phyloP scores from a whole-genome alignment of 805 yeast species.

The Myxozyma vanderwaltii region DNA sequence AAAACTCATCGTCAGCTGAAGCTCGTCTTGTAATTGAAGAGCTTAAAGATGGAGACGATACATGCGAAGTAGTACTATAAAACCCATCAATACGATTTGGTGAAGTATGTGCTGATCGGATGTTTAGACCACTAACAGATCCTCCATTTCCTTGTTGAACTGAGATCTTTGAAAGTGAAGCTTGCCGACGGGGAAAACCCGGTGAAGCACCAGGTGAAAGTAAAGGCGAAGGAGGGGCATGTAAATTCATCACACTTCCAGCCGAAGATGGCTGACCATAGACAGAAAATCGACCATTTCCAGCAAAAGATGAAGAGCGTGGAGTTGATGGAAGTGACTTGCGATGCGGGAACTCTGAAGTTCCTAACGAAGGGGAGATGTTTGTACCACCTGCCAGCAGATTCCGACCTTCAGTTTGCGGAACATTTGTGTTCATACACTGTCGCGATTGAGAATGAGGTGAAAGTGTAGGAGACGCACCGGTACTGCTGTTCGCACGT shows the following conservation, averaged over 20 bases:
- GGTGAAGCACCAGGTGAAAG: not conserved
- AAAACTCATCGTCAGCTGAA: constrained; percentile 2
- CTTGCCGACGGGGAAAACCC: not conserved
- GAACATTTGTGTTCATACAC: not conserved
- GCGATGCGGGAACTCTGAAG: not conserved
- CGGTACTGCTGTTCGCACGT: not conserved
- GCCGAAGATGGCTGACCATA: constrained; percentile 8
- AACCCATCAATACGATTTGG: not conserved
- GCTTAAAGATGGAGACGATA: not conserved
- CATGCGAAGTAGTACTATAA: not conserved
- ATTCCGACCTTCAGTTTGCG: not conserved
- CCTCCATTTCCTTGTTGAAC: not conserved
- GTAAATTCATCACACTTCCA: constrained; percentile 11
- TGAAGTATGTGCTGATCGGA: constrained; percentile 4
- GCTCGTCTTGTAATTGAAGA: not conserved
- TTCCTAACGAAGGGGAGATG: not conserved
- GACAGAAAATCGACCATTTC: constrained; percentile 6
- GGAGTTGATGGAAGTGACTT: constrained; percentile 2
- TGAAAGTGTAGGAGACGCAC: not conserved
- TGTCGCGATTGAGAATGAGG: not conserved
- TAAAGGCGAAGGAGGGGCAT: constrained; percentile 8
- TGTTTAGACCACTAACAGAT: not conserved
- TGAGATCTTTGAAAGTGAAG: not conserved
- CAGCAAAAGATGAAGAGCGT: constrained; percentile 11
- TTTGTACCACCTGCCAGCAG: not conserved